Evolutionary conservation across 257 asterid genomes (phyloP).

Genomic region (Solanum pennellii): DNA sequence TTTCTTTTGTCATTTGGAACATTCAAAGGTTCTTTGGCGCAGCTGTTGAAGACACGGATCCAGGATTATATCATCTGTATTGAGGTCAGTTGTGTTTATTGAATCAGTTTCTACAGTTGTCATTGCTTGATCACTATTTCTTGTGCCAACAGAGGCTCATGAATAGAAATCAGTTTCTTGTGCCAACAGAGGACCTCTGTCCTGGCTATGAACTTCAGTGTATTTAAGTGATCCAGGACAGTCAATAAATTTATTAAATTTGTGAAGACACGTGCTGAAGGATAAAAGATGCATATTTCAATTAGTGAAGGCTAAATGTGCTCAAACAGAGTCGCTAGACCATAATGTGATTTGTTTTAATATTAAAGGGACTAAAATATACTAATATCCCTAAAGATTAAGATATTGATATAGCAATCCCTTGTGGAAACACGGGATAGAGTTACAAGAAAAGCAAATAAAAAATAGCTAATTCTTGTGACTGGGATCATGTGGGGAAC

Average conservation of each 20-base stretch:
- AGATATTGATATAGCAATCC: background rate
- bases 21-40: constrained; percentile 70
- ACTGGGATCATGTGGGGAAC: background rate
- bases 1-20: constrained; percentile 90
- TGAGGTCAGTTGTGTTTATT: constrained; percentile 43
- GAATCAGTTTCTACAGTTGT: background rate
- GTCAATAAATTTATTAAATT: background rate
- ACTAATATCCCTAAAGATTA: background rate
- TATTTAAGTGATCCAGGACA: background rate
- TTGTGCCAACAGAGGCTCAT: background rate
- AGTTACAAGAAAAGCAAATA: background rate
- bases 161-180: background rate
- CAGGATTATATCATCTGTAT: constrained; percentile 94
- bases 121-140: background rate
- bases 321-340: background rate
- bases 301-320: background rate
- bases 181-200: background rate
- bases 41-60: constrained; percentile 66
- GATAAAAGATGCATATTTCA: background rate
- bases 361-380: background rate
- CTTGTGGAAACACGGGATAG: background rate
- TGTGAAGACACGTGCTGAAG: background rate
- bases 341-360: background rate
- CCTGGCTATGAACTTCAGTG: background rate
- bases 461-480: background rate